Evolutionary conservation across 2,329 filamentous ascomycete species (phyloP), one percentile per base, ranked within the genome.

Genomic region (Coniochaeta ligniaria): DNA sequence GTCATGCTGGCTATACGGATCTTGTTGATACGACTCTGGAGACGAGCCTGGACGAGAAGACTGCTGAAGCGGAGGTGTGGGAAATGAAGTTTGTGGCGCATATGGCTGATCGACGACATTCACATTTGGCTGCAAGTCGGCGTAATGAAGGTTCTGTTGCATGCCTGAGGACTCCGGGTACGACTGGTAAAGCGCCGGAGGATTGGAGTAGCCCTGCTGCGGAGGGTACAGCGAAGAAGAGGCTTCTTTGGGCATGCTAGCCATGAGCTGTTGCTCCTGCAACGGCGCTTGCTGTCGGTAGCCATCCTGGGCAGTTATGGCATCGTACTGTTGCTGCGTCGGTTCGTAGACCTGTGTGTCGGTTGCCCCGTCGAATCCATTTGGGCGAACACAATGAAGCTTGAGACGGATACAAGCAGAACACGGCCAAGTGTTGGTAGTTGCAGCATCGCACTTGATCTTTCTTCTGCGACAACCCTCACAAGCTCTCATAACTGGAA

Each of bases 381-480:
- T 92, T 4, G 94, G 95, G 54, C 92, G 92, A 28, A 97, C 88
- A 73, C 95, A 98, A 69, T 95, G 91, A 62, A 97, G 83, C 78
- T 97, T 98, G 64, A 98, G 80, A 57, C 94, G 86, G 63, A 92
- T 89, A 73, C 94, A 99, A 38, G 95, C 92, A 45, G 93, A 95
- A 75, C 94, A 98, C 31, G 95, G 95, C 94, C 95, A 98, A 41
- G 92, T 92, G 74, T 98, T 97, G 45, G 93, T 97, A 16, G 94
- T 96, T 22, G 94, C 94, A 59, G 94, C 92, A 78, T 98, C 95
- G 77, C 94, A 99, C 75, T 96, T 96, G 73, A 99, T 99, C 76
- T 99, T 99, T 70, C 94, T 86, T 75, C 92, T 88, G 63, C 94
- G 85, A 72, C 94, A 98, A 63, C 94, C 94, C 77, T 97, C 94